These are phyloP conservation scores for Parmales sp. DNA, from an alignment of 108 stramenopile species.

Conservation along the genomic window DNA sequence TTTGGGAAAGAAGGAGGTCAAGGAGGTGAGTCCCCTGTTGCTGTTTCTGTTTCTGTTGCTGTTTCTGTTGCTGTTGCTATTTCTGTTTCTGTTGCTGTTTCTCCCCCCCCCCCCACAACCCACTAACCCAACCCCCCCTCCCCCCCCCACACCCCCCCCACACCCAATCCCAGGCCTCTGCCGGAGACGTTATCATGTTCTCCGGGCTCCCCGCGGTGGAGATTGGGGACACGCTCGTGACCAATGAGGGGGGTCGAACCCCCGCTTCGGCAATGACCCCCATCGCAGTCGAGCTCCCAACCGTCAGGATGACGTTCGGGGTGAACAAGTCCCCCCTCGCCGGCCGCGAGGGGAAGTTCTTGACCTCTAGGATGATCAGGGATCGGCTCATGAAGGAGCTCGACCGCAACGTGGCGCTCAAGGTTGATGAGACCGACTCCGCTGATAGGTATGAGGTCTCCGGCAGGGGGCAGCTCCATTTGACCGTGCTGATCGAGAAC, in stretches of 20 bases:
- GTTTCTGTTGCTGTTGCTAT: too few species aligned
- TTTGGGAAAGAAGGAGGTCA: slow-evolving; percentile 81
- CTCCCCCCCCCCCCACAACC: too few species aligned
- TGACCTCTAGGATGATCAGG: slow-evolving; percentile 91
- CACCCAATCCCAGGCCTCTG: too few species aligned
- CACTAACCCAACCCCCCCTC: too few species aligned
- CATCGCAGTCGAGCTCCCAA: slow-evolving; percentile 95
- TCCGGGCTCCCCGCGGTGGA: slow-evolving; percentile 75
- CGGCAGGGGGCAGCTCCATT: slow-evolving; percentile 95
- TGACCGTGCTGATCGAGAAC: slow-evolving; percentile 95
- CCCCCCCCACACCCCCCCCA: too few species aligned
- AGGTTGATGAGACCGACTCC: slow-evolving; percentile 81
- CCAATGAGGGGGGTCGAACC: slow-evolving; percentile 60
- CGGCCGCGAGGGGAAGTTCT: slow-evolving; percentile 91
- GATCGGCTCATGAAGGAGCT: slow-evolving; percentile 93
- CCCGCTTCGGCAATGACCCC: slow-evolving; percentile 78
- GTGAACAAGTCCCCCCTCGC: slow-evolving; percentile 98
- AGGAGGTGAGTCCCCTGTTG: slow-evolving; percentile 52
- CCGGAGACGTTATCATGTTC: slow-evolving; percentile 98
- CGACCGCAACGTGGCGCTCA: slow-evolving; percentile 89
- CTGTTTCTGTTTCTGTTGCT: too few species aligned
- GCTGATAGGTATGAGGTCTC: slow-evolving; percentile 89
- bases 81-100: too few species aligned
- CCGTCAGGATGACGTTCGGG: slow-evolving; percentile 95
- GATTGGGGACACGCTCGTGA: slow-evolving; percentile 91